Percentiles rank a stretch among this genome's conserved stretches.
Evolutionary conservation across 1,139 yeast species (phyloP).

Genomic region (Suhomyces kunorum): DNA sequence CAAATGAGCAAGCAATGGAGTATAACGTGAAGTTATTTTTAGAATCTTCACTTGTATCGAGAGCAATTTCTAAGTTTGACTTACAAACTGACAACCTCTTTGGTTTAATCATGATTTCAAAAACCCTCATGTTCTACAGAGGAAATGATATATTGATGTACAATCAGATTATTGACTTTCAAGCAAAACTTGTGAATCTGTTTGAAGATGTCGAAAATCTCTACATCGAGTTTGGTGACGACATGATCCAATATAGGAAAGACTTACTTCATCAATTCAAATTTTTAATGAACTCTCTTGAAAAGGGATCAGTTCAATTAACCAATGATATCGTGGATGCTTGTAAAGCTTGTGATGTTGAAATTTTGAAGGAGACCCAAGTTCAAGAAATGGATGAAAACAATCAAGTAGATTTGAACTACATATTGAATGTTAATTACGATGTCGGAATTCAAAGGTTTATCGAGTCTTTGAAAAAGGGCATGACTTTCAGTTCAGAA

Average conservation of each 20-base stretch:
- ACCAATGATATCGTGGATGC: conserved; percentile 28
- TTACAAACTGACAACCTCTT: conserved; percentile 37
- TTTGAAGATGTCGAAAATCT: conserved; percentile 55
- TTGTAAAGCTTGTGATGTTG: conserved; percentile 17
- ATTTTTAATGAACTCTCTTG: conserved; percentile 11
- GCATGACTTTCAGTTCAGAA: conserved; percentile 30
- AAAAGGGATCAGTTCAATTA: conserved; percentile 10
- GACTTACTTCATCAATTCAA: conserved; percentile 24
- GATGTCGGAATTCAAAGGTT: conserved; percentile 32
- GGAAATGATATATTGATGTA: conserved; percentile 14
- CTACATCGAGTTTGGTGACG: conserved; percentile 43
- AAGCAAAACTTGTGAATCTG: conserved; percentile 47
- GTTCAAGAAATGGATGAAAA: conserved; percentile 11
- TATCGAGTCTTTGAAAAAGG: conserved; percentile 29
- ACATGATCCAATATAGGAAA: conserved; percentile 31
- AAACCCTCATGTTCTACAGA: conserved; percentile 24
- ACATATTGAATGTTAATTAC: conserved; percentile 33
- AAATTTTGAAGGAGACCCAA: conserved; percentile 3
- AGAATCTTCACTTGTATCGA: conserved; percentile 33
- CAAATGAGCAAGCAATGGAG: conserved; percentile 14
- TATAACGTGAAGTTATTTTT: conserved; percentile 24
- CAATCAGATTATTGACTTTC: conserved; percentile 31
- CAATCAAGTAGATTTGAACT: conserved; percentile 29
- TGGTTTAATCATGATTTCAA: conserved; percentile 35
- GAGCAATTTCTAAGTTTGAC: conserved; percentile 31